Base-by-base conservation (phyloP, 2,329 filamentous ascomycete genomes). In the Penicillium frequentans region DNA sequence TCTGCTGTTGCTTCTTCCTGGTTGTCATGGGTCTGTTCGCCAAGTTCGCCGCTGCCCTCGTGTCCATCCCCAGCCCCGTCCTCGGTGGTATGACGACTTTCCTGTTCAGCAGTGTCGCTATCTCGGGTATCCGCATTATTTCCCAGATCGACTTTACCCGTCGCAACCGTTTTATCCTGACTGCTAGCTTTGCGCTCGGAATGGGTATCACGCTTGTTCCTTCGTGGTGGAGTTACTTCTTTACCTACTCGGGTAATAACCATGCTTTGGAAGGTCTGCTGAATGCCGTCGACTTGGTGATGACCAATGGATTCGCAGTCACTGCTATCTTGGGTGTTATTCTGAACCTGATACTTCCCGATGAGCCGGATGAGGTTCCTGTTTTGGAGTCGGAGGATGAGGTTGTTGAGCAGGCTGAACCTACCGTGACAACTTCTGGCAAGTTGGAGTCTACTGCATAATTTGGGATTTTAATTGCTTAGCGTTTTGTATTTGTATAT, bases 281-380 rank as follows among this genome's bases (percentile, higher is more conserved):
- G 31, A 70, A 78, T 55, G 77, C 76, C 10, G 74, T 91, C 56
- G 81, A 82, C 5, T 77, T 93, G 42, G 79, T 92, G 56, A 87
- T 91, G 84, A 84, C 89, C 75, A 91, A 77, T 24, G 77, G 77
- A 0, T 79, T 79, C 44, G 76, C 77, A 2, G 80, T 96, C 21
- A 88, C 90, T 0, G 92, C 90, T 0, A 82, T 92, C 24, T 70
- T 93, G 42, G 86, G 86, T 50, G 81, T 95, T 69, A 73, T 90
- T 23, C 79, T 96, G 49, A 96, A 96, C 70, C 73, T 95, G 49
- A 64, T 85, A 0, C 75, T 96, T 16, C 84, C 87, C 0, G 87
- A 90, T 67, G 91, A 96, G 75, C 76, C 88, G n/a, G 90, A 91
- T 65, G 88, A 90, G 44, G 80, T 81, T 29, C 77, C 79, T 19